Evolutionary conservation across 140 eudicot genomes (phyloP), one percentile per base, ranked within the genome.

Genomic region (Flaveria floridana): DNA sequence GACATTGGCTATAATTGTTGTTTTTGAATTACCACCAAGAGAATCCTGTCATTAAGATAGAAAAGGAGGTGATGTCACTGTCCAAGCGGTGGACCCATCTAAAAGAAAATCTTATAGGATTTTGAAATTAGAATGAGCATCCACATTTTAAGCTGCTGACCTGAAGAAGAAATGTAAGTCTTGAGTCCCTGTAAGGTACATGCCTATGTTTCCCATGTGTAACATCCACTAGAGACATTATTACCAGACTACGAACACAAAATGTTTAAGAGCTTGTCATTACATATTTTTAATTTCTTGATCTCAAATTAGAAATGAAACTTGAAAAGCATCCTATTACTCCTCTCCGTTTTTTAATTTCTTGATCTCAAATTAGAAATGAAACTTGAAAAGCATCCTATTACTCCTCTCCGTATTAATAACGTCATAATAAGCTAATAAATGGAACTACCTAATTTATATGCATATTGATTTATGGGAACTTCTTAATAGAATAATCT

Each of bases 1-100:
- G 83, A 91, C 89, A 74, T 89, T 91, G 68, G 97, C 97, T 78
- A 91, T 91, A 20, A 91, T 85, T 79, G 96, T 84, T 56, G 97
- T 91, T 81, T 91, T 91, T 66, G 97, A 91, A 74, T 91, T 91
- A 28, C 97, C 97, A 78, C 97, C 97, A 46, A 91, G 93, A 76
- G 97, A 91, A 89, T 91, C 97, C 97, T 91, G 86, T 82, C 84
- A 91, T 42, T 41, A 55, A 83, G 47, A 65, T 48, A 57, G 77
- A 72, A 80, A 72, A 48, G 28, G 9, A 74, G 66, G 59, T 55
- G 30, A 13, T 39, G 42, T 23, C 61, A 61, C 0, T 39, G 68
- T 71, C 25, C 59, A 57, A 63, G 39, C 65, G 71, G 21, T 65
- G 65, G 37, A 73, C 69, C 65, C 47, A 39, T 15, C 6, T 37